Percentiles rank a stretch among this genome's conserved stretches.
Conservation (phyloP, 169 alveolate species). For the Neospora caninum region DNA sequence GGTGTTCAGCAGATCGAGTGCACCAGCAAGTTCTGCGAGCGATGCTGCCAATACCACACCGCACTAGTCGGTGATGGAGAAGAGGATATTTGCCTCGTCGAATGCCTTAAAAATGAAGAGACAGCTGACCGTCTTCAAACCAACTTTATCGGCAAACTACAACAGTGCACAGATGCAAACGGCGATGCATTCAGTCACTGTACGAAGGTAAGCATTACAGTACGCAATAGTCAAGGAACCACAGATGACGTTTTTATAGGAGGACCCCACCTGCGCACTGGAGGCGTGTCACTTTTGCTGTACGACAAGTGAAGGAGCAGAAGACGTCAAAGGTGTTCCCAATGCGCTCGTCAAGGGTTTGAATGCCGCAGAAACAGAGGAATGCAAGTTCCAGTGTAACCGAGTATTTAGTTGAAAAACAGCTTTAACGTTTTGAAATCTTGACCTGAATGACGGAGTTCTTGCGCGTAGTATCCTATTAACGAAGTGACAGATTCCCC, state of each 20-base stretch:
- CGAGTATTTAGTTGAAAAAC: not conserved
- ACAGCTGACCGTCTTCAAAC: not conserved
- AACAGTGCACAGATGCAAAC: slow-evolving; percentile 29
- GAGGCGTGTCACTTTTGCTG: slow-evolving; percentile 59
- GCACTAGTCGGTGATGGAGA: not conserved
- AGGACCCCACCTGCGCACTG: slow-evolving; percentile 23
- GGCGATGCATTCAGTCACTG: slow-evolving; percentile 52
- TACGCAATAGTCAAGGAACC: not conserved
- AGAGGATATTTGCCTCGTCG: not conserved
- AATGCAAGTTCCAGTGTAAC: slow-evolving; percentile 36
- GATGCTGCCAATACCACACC: slow-evolving; percentile 32
- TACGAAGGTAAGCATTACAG: not conserved
- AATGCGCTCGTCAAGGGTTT: not conserved
- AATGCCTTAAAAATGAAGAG: not conserved
- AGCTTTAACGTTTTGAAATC: not conserved
- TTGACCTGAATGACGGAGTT: not conserved
- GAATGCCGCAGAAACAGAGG: not conserved
- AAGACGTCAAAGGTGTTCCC: slow-evolving; percentile 12
- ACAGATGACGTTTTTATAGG: not conserved
- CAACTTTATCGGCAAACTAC: not conserved
- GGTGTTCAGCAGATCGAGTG: not conserved
- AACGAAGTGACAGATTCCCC: not conserved
- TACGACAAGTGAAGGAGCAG: slow-evolving; percentile 41
- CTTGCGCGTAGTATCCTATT: not conserved
- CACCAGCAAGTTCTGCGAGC: slow-evolving; percentile 33